Percentiles rank a stretch among this genome's conserved stretches.
These are phyloP conservation scores for Lactarius akahatsu DNA, from an alignment of 768 basidiomycete genomes.

Conservation along the genomic window DNA sequence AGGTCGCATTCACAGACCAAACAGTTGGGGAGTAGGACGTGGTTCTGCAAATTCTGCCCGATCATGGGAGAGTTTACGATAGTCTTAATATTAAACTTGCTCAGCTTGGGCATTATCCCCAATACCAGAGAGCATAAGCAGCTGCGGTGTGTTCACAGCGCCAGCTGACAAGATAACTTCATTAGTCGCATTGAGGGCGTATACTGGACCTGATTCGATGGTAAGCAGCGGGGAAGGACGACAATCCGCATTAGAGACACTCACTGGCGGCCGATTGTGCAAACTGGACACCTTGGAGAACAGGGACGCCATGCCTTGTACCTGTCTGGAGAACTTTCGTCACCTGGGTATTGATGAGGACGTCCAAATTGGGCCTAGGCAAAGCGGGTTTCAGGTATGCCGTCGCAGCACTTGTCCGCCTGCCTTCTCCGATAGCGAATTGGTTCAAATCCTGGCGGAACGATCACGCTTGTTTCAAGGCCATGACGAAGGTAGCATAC, in stretches of 20 bases:
- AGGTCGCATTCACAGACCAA: conserved; percentile 23
- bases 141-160: conserved; percentile 30
- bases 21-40: conserved; percentile 26
- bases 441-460: conserved; percentile 9
- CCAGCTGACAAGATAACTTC: conserved; percentile 29
- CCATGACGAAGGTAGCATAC: not conserved
- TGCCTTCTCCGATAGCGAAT: not conserved
- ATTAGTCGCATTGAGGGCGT: conserved; percentile 11
- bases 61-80: conserved; percentile 35
- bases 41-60: conserved; percentile 36
- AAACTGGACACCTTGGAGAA: conserved; percentile 14
- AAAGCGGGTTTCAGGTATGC: conserved; percentile 13
- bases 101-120: conserved; percentile 20
- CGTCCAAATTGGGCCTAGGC: conserved; percentile 7
- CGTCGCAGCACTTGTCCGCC: conserved; percentile 6
- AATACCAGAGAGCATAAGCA: conserved; percentile 31
- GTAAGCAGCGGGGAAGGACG: not conserved
- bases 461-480: not conserved
- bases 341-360: conserved; percentile 11
- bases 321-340: conserved; percentile 2
- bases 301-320: not conserved
- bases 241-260: not conserved
- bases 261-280: conserved; percentile 3
- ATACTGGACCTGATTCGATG: conserved; percentile 3
- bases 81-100: conserved; percentile 30